Percentiles rank a stretch among this genome's conserved stretches.
Conservation (phyloP, 2,329 filamentous ascomycete species). For the Metarhizium sp. region DNA sequence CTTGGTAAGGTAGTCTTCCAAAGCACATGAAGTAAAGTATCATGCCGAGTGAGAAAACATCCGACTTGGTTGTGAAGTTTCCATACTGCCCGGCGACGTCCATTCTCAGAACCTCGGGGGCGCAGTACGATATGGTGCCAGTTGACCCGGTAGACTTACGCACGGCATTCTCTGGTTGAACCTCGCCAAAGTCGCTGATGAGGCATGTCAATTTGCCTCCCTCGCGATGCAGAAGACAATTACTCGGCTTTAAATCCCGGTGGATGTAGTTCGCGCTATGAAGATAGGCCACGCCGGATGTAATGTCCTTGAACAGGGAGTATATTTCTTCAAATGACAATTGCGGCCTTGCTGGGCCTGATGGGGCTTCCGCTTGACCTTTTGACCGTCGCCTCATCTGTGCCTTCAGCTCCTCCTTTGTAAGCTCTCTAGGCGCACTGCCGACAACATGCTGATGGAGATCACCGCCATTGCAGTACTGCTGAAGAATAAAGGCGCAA, state of each 20-base stretch:
- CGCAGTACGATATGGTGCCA: slow-evolving; percentile 95
- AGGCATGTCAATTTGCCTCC: slow-evolving; percentile 66
- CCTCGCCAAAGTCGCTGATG: slow-evolving; percentile 96
- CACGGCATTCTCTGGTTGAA: slow-evolving; percentile 71
- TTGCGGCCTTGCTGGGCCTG: slow-evolving; percentile 35
- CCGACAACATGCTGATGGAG: slow-evolving; percentile 80
- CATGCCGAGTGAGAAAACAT: slow-evolving; percentile 98
- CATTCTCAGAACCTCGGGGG: slow-evolving; percentile 77
- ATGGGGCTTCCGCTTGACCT: slow-evolving; percentile 58
- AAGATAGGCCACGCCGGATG: slow-evolving; percentile 80
- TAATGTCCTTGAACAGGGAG: slow-evolving; percentile 92
- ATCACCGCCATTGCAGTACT: slow-evolving; percentile 94
- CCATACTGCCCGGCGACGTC: slow-evolving; percentile 64
- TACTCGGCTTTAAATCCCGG: slow-evolving; percentile 90
- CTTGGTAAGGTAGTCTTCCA: slow-evolving; percentile 72
- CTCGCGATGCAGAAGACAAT: slow-evolving; percentile 78
- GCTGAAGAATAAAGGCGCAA: slow-evolving; percentile 93
- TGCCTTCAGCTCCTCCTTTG: slow-evolving; percentile 81
- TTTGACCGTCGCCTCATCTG: slow-evolving; percentile 75
- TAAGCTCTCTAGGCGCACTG: slow-evolving; percentile 50
- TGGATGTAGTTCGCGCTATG: slow-evolving; percentile 92
- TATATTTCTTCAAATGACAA: slow-evolving; percentile 85
- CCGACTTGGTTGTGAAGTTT: slow-evolving; percentile 94
- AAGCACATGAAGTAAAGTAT: slow-evolving; percentile 99
- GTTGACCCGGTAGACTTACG: slow-evolving; percentile 90